Evolutionary conservation across 768 basidiomycete species (phyloP), one percentile per base, ranked within the genome.

Genomic region (Dentipellis fragilis): DNA sequence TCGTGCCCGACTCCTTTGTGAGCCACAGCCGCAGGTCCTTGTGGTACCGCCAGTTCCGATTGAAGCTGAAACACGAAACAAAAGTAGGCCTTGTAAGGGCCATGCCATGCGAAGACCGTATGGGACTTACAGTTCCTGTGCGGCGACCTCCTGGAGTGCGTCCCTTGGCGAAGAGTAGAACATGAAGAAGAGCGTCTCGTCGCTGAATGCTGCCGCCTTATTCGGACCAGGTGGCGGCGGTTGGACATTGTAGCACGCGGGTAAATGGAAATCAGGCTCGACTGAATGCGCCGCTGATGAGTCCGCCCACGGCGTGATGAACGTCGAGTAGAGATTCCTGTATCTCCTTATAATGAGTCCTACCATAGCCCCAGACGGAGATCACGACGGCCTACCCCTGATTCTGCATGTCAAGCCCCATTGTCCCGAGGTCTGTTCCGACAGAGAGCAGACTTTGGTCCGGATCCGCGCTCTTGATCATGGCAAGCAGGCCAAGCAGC

Each of bases 171-270:
- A 84, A 57, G 89, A 85, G 73, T 95, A 96, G 76, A 96, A 96
- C 81, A 93, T 92, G 77, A 89, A 93, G 70, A 96, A 95, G 19
- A 96, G 73, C 19, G 93, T 95, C 70, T 96, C 93, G 68, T 95
- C 93, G 67, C 86, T 86, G 68, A 96, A 93, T 54, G 85, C 80
- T 1, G 79, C 77, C 17, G 86, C 86, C 72, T 92, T 92, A 59
- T 67, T 75, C 54, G 87, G 84, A 6, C 87, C 87, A 38, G 89
- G 86, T 46, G 90, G 81, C 29, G 85, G 83, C 37, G 93, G 84
- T 60, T 89, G 86, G 48, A 95, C 92, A 67, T 85, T 92, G 58
- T 96, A 96, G 71, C 92, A 94, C 19, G 81, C 74, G 45, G 93
- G 93, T 39, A 93, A 79, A 63, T 88, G 85, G 65, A 84, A 95